Percentiles rank a stretch among this genome's conserved stretches.
phyloP scores from a whole-genome alignment of 1,284 basidiomycete genomes.

The Taiwanofungus camphoratus region DNA sequence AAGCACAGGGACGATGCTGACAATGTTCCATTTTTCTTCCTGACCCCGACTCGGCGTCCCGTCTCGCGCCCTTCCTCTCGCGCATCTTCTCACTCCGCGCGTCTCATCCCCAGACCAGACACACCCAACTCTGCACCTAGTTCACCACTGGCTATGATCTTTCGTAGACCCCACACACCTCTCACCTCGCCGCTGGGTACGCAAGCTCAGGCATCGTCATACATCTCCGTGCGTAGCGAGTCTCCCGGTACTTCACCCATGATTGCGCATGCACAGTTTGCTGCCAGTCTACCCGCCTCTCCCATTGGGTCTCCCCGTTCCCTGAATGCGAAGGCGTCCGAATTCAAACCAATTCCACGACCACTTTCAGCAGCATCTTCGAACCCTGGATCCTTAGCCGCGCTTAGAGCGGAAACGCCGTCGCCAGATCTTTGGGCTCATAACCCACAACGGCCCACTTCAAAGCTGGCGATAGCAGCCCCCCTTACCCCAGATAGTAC shows the following conservation, averaged over 20 bases:
- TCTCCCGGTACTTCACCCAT: slow-evolving; percentile 68
- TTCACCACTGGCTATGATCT: slow-evolving; percentile 64
- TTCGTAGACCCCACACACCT: slow-evolving; percentile 74
- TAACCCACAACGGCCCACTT: slow-evolving; percentile 64
- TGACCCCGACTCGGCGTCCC: slow-evolving; percentile 73
- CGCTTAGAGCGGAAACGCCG: slow-evolving; percentile 62
- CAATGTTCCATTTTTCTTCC: slow-evolving; percentile 75
- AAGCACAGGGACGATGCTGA: slow-evolving; percentile 78
- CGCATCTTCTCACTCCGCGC: slow-evolving; percentile 64
- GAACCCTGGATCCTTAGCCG: slow-evolving; percentile 50
- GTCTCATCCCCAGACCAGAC: slow-evolving; percentile 60
- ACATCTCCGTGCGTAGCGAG: slow-evolving; percentile 54
- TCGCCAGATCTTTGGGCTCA: slow-evolving; percentile 81
- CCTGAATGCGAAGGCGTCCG: slow-evolving; percentile 61
- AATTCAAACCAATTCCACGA: slow-evolving; percentile 66
- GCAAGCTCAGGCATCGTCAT: slow-evolving; percentile 45
- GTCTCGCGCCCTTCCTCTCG: slow-evolving; percentile 78
- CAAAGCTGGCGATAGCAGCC: slow-evolving; percentile 84
- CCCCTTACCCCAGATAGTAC: slow-evolving; percentile 75
- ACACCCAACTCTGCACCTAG: slow-evolving; percentile 66
- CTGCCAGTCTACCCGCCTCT: slow-evolving; percentile 61
- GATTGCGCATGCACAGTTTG: slow-evolving; percentile 58
- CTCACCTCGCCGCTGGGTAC: slow-evolving; percentile 62
- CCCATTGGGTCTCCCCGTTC: slow-evolving; percentile 46
- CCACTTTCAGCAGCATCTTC: slow-evolving; percentile 70